A percentile compares a stretch with the other conserved stretches of the same genome.
Evolutionary conservation across 2,329 filamentous ascomycete species (phyloP).

Genomic region (Exophiala aquamarina): DNA sequence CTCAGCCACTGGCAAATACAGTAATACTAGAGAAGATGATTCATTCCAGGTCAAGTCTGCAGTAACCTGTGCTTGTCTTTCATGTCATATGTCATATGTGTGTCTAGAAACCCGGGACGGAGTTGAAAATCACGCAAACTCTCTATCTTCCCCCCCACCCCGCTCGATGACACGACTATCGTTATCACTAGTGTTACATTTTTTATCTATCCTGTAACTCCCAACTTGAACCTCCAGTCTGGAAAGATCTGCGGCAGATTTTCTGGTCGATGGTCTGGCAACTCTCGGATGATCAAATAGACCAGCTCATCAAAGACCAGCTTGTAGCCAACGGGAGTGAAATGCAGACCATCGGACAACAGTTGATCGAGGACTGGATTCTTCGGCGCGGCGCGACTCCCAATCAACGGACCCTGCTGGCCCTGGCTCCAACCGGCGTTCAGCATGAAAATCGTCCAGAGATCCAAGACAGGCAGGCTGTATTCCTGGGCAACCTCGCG

Average conservation of each 20-base stretch:
- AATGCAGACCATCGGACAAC: constrained; percentile 53
- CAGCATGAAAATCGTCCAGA: constrained; percentile 77
- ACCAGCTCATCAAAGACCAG: constrained; percentile 56
- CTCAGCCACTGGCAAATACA: too few relatives aligned
- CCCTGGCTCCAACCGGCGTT: constrained; percentile 55
- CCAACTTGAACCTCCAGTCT: constrained; percentile 39
- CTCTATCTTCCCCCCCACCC: too few relatives aligned
- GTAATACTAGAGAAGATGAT: too few relatives aligned
- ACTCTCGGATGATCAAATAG: constrained; percentile 49
- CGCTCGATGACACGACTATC: too few relatives aligned
- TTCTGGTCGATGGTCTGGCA: constrained; percentile 57
- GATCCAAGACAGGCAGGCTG: constrained; percentile 67
- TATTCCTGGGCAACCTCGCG: constrained; percentile 60
- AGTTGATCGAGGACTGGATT: constrained; percentile 47
- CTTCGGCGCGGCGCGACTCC: constrained; percentile 58
- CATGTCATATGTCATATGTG: too few relatives aligned
- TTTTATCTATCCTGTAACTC: too few relatives aligned
- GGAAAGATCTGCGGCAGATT: constrained; percentile 55
- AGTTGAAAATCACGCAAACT: too few relatives aligned
- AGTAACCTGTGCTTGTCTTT: too few relatives aligned
- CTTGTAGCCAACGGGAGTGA: constrained; percentile 56
- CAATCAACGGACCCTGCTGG: constrained; percentile 40
- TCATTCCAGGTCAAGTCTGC: too few relatives aligned
- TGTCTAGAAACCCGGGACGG: too few relatives aligned
- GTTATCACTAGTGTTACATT: too few relatives aligned